Evolutionary conservation across 768 basidiomycete genomes (phyloP).

Genomic region (Termitomyces sp.): DNA sequence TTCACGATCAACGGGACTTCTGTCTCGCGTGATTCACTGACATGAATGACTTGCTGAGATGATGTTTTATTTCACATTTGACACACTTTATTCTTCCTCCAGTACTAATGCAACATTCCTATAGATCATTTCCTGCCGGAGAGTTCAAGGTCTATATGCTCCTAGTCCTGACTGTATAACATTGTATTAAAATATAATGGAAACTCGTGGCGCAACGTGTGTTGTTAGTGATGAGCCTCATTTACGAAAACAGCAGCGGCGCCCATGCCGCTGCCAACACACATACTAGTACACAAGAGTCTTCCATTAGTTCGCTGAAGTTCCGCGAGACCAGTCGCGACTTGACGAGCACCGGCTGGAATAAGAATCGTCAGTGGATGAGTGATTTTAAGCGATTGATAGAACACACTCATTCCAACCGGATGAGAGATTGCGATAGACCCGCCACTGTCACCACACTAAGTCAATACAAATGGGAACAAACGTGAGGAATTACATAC

Average conservation of each 20-base stretch:
- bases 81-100: background rate
- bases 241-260: constrained; percentile 79
- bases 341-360: constrained; percentile 78
- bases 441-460: constrained; percentile 55
- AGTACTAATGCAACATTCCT: background rate
- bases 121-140: background rate
- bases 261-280: constrained; percentile 85
- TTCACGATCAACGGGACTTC: constrained; percentile 25
- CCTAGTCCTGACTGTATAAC: background rate
- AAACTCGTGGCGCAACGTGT: background rate
- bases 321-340: constrained; percentile 84
- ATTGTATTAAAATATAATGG: background rate
- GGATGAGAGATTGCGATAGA: constrained; percentile 83
- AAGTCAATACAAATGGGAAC: background rate
- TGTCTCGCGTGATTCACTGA: constrained; percentile 57
- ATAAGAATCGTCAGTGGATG: constrained; percentile 8
- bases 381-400: background rate
- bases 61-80: constrained; percentile 29
- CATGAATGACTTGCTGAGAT: constrained; percentile 83
- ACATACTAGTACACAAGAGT: constrained; percentile 75
- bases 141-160: background rate
- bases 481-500: constrained; percentile 32
- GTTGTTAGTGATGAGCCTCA: constrained; percentile 32
- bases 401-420: constrained; percentile 70
- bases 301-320: constrained; percentile 62